Evolutionary conservation across 139 green algal genomes (phyloP).

Genomic region (Auxenochlorella pyrenoidosa): DNA sequence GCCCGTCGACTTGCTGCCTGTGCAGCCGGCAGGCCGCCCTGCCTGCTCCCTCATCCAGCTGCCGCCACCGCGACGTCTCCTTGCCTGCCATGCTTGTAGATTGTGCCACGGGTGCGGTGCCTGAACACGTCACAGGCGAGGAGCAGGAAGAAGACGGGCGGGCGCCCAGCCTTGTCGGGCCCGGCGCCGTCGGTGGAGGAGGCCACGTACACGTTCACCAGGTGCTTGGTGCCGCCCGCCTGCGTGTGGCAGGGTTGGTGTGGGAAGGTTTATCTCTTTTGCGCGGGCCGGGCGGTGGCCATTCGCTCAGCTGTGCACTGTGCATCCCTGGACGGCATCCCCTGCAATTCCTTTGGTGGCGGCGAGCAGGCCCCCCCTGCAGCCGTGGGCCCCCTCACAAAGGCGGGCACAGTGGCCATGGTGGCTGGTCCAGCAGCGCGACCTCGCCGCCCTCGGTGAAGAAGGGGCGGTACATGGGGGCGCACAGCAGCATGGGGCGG

Average conservation of each 20-base stretch:
- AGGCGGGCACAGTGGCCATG: not conserved
- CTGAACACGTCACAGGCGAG: slow-evolving; percentile 27
- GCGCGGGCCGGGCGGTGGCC: not conserved
- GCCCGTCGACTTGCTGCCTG: no score
- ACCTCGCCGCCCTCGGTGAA: slow-evolving; percentile 28
- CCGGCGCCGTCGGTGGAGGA: not conserved
- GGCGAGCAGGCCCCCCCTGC: not conserved
- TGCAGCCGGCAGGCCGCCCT: not conserved
- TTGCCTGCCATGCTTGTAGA: slow-evolving; percentile 45
- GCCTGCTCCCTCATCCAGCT: not conserved
- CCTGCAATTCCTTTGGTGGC: not conserved
- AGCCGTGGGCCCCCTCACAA: not conserved
- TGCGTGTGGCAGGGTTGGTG: not conserved
- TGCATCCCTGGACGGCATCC: no score
- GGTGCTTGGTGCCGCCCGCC: not conserved
- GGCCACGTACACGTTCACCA: not conserved
- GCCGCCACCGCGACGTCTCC: not conserved
- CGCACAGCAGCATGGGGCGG: slow-evolving; percentile 49
- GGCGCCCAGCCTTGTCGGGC: no score
- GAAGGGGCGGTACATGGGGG: slow-evolving; percentile 51
- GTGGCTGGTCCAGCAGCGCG: not conserved
- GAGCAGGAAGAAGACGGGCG: slow-evolving; percentile 35
- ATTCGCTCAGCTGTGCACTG: not conserved
- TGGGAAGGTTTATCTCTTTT: not conserved
- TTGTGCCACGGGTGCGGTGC: slow-evolving; percentile 15